Evolutionary conservation across 225 moss, liverwort and hornwort species (phyloP), one percentile per base, ranked within the genome.

Genomic region (Rhytidiadelphus loreus): DNA sequence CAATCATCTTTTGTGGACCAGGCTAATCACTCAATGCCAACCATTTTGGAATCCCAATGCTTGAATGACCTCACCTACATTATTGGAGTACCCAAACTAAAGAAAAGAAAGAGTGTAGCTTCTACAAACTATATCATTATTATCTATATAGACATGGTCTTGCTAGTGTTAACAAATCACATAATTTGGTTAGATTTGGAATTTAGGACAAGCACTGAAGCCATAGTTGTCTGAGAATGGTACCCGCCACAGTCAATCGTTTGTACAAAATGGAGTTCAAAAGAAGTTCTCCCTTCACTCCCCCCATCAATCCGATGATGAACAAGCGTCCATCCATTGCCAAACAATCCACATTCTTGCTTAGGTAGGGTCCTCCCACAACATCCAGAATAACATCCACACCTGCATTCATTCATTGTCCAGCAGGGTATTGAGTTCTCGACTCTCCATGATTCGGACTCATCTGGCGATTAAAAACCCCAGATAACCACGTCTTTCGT

Each of bases 341-440:
- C 85, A 98, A 90, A 28, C 92, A 92, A 63, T 96, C 94, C 30
- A 98, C 61, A 71, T 98, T 98, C 91, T 91, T 95, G 88, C 89
- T 93, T 14, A 96, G 70, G 83, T 98, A 98, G 24, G 93, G 58
- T 59, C 94, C 98, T 77, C 98, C 98, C 87, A 98, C 92, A 90
- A 86, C 87, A 88, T 98, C 98, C 91, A 98, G 91, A 83, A 98
- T 94, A 26, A 98, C 95, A 91, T 98, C 95, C 90, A 98, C 98
- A 87, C 98, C 96, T 96, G 92, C 86, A 87, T 78, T 63, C 80
- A 87, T 80, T 83, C 80, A 69, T 66, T 73, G 88, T 58, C 32
- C 72, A 83, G 64, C 74, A 83, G n/a, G 65, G 33, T 46, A 74
- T 46, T 55, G 6, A 21, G 66, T 75, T 82, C 39, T 61, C 62